Evolutionary conservation across 345 rosid genomes (phyloP).

Genomic region (Ceriops decandra): DNA sequence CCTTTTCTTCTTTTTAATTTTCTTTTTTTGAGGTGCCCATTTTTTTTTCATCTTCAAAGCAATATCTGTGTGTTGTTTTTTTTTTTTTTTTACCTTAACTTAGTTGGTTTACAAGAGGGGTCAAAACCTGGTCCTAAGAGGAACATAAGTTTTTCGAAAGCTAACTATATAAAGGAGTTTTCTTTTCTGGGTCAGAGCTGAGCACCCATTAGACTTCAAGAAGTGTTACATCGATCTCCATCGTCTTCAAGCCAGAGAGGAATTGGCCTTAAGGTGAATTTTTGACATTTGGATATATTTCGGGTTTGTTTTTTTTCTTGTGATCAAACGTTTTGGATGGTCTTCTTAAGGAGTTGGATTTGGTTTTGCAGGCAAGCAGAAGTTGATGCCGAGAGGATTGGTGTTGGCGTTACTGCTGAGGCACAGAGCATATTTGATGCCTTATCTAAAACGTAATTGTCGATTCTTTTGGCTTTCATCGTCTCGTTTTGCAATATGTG

Average conservation of each 20-base stretch:
- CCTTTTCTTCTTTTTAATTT: not conserved
- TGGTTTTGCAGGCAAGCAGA: slow-evolving; percentile 68
- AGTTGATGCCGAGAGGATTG: slow-evolving; percentile 75
- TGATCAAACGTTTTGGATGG: not conserved
- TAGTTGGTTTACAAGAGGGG: slow-evolving; percentile 57
- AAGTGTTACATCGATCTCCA: slow-evolving; percentile 64
- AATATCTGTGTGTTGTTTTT: not conserved
- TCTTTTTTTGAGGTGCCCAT: not conserved
- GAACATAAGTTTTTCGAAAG: slow-evolving; percentile 69
- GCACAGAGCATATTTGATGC: slow-evolving; percentile 88
- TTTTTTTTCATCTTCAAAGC: no score
- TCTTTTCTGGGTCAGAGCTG: slow-evolving; percentile 57
- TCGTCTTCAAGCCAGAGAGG: slow-evolving; percentile 64
- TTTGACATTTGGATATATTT: not conserved
- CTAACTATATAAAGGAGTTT: slow-evolving; percentile 61
- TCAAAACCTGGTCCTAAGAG: slow-evolving; percentile 44
- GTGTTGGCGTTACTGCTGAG: slow-evolving; percentile 87
- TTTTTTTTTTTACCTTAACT: slow-evolving; percentile 36
- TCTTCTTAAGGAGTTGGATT: slow-evolving; percentile 10
- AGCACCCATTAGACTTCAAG: slow-evolving; percentile 70
- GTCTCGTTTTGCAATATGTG: not conserved
- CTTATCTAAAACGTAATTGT: slow-evolving; percentile 75
- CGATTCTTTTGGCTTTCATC: not conserved
- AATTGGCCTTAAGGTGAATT: slow-evolving; percentile 63
- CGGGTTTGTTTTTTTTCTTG: not conserved